Conservation (phyloP, 208 protist species). For the Angomonas deanei region DNA sequence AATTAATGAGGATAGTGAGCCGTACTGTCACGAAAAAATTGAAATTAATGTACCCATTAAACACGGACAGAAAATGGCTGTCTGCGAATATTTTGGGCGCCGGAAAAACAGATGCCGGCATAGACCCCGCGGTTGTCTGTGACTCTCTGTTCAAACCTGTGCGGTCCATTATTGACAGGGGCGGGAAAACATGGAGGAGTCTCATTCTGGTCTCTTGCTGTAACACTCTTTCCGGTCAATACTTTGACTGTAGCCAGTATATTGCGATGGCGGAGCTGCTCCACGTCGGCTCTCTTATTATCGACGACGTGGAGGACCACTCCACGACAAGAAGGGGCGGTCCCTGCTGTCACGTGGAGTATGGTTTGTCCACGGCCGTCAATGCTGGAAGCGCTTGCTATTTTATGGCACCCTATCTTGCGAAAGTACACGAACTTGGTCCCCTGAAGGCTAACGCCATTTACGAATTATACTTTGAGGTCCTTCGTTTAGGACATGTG, state of each 20-base stretch:
- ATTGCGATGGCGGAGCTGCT: constrained; percentile 56
- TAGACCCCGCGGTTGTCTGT: constrained; percentile 26
- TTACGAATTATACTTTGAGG: constrained; percentile 58
- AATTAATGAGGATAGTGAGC: constrained; percentile 37
- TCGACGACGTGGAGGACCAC: constrained; percentile 74
- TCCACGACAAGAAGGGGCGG: constrained; percentile 57
- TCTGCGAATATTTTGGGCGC: constrained; percentile 43
- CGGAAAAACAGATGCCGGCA: constrained; percentile 6
- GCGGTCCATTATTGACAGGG: constrained; percentile 49
- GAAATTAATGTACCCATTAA: constrained; percentile 29
- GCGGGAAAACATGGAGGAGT: constrained; percentile 62
- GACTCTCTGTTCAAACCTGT: constrained; percentile 46
- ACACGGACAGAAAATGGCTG: constrained; percentile 30
- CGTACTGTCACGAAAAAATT: constrained; percentile 23
- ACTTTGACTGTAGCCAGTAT: constrained; percentile 50
- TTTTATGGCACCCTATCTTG: constrained; percentile 50
- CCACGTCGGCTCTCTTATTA: constrained; percentile 68
- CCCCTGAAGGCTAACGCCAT: constrained; percentile 26
- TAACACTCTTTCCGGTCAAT: constrained; percentile 39
- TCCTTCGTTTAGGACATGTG: constrained; percentile 44
- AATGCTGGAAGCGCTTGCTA: constrained; percentile 68
- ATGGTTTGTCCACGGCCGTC: constrained; percentile 46
- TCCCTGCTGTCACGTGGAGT: constrained; percentile 39
- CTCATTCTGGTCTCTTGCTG: constrained; percentile 47
- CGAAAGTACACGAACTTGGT: constrained; percentile 30